Evolutionary conservation across 139 green algal genomes (phyloP).

Genomic region (Chlorella sp.): DNA sequence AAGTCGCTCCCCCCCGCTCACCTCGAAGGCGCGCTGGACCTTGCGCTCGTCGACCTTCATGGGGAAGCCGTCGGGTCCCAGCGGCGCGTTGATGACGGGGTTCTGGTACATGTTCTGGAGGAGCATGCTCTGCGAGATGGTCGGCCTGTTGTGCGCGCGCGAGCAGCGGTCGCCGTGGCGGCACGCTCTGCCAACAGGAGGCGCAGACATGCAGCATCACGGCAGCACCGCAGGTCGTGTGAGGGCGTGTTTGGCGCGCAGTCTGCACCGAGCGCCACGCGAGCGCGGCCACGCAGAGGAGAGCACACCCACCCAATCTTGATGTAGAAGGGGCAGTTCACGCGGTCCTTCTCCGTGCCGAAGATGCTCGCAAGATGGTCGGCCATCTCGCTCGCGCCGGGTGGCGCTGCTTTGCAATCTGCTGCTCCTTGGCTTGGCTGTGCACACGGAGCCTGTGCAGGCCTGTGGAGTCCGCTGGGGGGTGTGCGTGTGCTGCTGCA

Average conservation of each 20-base stretch:
- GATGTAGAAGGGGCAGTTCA: slow-evolving; percentile 96
- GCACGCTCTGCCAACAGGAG: slow-evolving; percentile 67
- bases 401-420: no score
- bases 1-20: no score
- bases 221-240: no score
- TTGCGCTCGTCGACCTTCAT: slow-evolving; percentile 72
- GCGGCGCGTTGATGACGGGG: slow-evolving; percentile 75
- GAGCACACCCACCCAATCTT: slow-evolving; percentile 80
- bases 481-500: no score
- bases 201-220: no score
- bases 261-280: no score
- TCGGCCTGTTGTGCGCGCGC: slow-evolving; percentile 92
- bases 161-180: slow-evolving; percentile 97
- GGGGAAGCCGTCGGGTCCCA: slow-evolving; percentile 78
- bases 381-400: slow-evolving; percentile 86
- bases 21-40: slow-evolving; percentile 89
- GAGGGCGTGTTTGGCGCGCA: no score
- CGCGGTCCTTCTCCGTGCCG: slow-evolving; percentile 95
- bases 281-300: no score
- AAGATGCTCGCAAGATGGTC: slow-evolving; percentile 97
- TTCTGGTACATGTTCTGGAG: slow-evolving; percentile 97
- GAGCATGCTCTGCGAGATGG: slow-evolving; percentile 84
- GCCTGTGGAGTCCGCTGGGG: no score
- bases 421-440: no score
- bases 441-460: no score